Evolutionary conservation across 1,284 basidiomycete genomes (phyloP).

Genomic region (Apiotrichum veenhuisii): DNA sequence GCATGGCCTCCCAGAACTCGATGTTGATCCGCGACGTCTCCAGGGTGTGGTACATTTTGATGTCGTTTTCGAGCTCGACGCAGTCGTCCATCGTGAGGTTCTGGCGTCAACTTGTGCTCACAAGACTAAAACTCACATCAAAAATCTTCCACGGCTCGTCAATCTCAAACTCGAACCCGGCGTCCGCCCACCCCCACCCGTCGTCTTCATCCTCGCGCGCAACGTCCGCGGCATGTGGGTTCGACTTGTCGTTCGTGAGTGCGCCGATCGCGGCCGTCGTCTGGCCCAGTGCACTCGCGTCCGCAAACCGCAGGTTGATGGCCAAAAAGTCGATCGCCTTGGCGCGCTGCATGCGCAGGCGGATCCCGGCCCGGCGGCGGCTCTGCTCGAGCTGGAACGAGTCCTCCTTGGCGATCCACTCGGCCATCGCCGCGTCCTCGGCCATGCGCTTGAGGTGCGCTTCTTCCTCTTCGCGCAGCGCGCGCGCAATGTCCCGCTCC

Average conservation of each 20-base stretch:
- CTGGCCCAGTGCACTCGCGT: conserved; percentile 52
- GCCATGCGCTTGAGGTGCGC: conserved; percentile 78
- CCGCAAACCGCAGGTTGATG: conserved; percentile 83
- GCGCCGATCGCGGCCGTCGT: conserved; percentile 41
- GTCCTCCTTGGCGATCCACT: conserved; percentile 96
- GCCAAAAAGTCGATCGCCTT: conserved; percentile 93
- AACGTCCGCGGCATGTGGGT: conserved; percentile 31
- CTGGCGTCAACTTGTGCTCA: conserved; percentile 49
- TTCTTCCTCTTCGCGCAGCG: conserved; percentile 87
- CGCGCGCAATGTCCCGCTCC: conserved; percentile 84
- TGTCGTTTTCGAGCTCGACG: conserved; percentile 89
- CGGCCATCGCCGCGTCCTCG: conserved; percentile 94
- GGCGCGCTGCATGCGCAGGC: conserved; percentile 90
- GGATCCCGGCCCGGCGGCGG: conserved; percentile 80
- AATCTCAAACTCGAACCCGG: conserved; percentile 92
- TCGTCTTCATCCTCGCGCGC: conserved; percentile 62
- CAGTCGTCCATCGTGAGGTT: conserved; percentile 83
- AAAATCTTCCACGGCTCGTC: conserved; percentile 98
- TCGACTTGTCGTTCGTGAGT: too few relatives aligned
- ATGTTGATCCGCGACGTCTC: conserved; percentile 81
- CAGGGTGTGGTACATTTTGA: conserved; percentile 82
- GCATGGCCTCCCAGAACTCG: conserved; percentile 99
- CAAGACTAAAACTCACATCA: conserved; percentile 59
- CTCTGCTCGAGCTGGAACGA: conserved; percentile 97
- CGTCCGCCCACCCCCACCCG: conserved; percentile 64